phyloP scores from a whole-genome alignment of 1,284 basidiomycete species.

The Hymenochaete sp. region DNA sequence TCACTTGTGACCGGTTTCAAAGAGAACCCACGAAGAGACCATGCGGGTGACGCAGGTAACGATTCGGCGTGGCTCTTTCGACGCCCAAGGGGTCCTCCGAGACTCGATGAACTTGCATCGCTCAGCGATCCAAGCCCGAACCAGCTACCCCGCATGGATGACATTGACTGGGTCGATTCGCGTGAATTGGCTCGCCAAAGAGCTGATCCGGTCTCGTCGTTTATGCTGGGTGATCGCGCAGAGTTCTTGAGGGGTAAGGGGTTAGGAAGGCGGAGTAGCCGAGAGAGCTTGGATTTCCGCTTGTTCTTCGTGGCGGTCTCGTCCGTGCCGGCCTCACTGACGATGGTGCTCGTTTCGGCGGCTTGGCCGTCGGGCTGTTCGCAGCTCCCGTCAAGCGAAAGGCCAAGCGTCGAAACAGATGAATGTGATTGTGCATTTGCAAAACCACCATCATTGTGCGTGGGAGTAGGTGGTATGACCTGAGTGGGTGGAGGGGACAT shows the following conservation, averaged over 20 bases:
- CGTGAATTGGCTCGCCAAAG: conserved; percentile 34
- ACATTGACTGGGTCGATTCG: conserved; percentile 20
- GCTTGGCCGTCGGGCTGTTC: conserved; percentile 22
- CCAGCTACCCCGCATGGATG: no score
- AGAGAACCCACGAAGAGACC: conserved; percentile 8
- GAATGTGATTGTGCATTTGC: conserved; percentile 2
- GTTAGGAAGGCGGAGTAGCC: conserved; percentile 11
- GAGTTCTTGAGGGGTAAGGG: background rate
- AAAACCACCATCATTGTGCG: background rate
- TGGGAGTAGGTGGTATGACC: conserved; percentile 5
- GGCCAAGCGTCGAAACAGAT: conserved; percentile 15
- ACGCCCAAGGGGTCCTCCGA: conserved; percentile 16
- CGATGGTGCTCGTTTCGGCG: conserved; percentile 23
- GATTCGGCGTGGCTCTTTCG: conserved; percentile 15
- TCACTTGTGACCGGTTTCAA: conserved; percentile 10
- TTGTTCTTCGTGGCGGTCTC: conserved; percentile 25
- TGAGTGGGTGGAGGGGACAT: conserved; percentile 8
- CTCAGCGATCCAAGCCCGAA: conserved; percentile 8
- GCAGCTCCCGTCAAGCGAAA: conserved; percentile 13
- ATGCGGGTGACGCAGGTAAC: conserved; percentile 5
- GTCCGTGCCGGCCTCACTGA: conserved; percentile 11
- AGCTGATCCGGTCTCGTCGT: conserved; percentile 9
- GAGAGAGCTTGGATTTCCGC: background rate
- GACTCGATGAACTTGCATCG: conserved; percentile 10
- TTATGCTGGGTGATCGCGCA: background rate